These are phyloP conservation scores for Daldinia bambusicola DNA, from an alignment of 495 filamentous ascomycete genomes.

Conservation along the genomic window DNA sequence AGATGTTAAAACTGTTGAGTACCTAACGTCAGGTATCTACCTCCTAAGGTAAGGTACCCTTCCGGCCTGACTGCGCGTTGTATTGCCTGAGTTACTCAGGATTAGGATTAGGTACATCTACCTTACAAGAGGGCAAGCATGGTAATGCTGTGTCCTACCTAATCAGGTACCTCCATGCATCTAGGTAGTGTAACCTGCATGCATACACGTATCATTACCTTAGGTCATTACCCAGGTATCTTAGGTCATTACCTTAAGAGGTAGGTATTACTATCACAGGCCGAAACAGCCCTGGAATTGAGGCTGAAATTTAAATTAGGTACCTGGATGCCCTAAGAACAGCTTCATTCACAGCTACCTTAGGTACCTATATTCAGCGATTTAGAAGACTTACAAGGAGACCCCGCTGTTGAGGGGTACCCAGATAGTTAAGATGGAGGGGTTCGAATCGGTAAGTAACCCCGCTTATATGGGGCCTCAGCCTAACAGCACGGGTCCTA, in stretches of 20 bases:
- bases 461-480: constrained; percentile 4
- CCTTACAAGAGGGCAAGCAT: too few relatives aligned
- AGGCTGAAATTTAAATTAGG: constrained; percentile 32
- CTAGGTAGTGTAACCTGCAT: too few relatives aligned
- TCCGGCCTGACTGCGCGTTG: too few relatives aligned
- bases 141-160: too few relatives aligned
- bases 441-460: constrained; percentile 1
- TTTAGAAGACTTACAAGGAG: constrained; percentile 3
- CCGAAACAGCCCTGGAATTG: constrained; percentile 8
- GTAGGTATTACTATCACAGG: background rate
- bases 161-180: too few relatives aligned
- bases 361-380: background rate
- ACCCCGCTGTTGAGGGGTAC: constrained; percentile 7
- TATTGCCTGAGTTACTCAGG: too few relatives aligned
- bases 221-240: background rate
- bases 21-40: too few relatives aligned
- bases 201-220: background rate
- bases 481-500: background rate
- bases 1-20: background rate
- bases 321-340: constrained; percentile 7
- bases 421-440: background rate
- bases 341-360: constrained; percentile 11
- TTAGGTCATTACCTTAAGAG: too few relatives aligned
- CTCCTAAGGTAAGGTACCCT: constrained; percentile 1
- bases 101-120: too few relatives aligned